These are phyloP conservation scores for Eremothecium coryli DNA, from an alignment of 1,139 yeast species.

Conservation along the genomic window DNA sequence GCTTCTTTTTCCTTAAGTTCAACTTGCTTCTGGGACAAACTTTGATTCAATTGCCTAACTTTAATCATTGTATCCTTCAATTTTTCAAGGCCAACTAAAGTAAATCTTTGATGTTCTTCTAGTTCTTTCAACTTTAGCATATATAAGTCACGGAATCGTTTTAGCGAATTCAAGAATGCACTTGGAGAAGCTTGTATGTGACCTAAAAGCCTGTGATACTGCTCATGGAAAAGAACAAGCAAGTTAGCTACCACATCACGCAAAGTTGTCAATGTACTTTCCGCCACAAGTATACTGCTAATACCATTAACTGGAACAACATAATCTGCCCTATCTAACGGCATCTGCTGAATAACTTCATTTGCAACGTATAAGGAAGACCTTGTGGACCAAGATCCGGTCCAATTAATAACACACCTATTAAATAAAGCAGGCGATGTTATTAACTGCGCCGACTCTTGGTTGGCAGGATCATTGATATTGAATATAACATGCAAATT, in stretches of 20 bases:
- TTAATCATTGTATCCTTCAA: slow-evolving; percentile 68
- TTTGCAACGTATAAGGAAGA: slow-evolving; percentile 46
- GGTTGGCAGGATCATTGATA: slow-evolving; percentile 46
- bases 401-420: slow-evolving; percentile 83
- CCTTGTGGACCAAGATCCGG: slow-evolving; percentile 68
- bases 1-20: slow-evolving; percentile 47
- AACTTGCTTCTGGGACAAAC: slow-evolving; percentile 46
- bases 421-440: slow-evolving; percentile 89
- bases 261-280: background rate
- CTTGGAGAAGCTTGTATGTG: slow-evolving; percentile 39
- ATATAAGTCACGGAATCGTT: slow-evolving; percentile 40
- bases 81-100: slow-evolving; percentile 64
- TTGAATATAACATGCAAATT: slow-evolving; percentile 82
- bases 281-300: background rate
- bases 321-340: slow-evolving; percentile 37
- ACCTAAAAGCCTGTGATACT: slow-evolving; percentile 10
- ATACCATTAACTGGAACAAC: slow-evolving; percentile 11
- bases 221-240: slow-evolving; percentile 40
- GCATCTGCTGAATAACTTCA: slow-evolving; percentile 37
- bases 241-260: slow-evolving; percentile 43
- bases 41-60: slow-evolving; percentile 51
- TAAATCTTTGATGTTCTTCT: slow-evolving; percentile 64
- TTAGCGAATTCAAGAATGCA: slow-evolving; percentile 45
- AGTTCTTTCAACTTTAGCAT: slow-evolving; percentile 39
- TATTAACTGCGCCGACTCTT: slow-evolving; percentile 38